These are phyloP conservation scores for Pythium insidiosum DNA, from an alignment of 352 stramenopile genomes.

Conservation along the genomic window DNA sequence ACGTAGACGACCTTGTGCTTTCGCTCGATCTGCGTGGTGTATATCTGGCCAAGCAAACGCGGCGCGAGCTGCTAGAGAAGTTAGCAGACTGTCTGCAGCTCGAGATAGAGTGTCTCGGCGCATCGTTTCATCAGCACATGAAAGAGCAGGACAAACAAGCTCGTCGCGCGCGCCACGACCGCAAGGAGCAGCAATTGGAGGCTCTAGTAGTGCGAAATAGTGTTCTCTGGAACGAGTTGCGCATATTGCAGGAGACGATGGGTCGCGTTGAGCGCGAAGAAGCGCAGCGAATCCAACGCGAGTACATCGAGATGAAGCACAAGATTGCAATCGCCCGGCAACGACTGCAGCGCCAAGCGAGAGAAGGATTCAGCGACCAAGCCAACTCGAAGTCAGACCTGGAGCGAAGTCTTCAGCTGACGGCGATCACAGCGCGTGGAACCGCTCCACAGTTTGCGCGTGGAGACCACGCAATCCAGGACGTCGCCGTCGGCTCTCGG, in stretches of 20 bases:
- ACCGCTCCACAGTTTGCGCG: too few species aligned
- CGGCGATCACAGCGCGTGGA: too few species aligned
- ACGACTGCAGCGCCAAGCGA: constrained; percentile 48
- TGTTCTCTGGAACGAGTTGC: constrained; percentile 41
- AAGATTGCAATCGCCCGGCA: constrained; percentile 42
- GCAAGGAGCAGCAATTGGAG: constrained; percentile 27
- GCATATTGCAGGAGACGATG: constrained; percentile 35
- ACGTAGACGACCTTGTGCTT: constrained; percentile 53
- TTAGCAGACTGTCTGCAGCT: constrained; percentile 49
- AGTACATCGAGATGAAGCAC: constrained; percentile 57
- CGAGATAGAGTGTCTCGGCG: constrained; percentile 59
- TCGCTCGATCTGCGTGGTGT: constrained; percentile 57
- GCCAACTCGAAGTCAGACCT: background rate
- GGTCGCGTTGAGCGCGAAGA: constrained; percentile 23
- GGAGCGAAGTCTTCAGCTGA: too few species aligned
- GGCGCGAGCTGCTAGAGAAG: constrained; percentile 42
- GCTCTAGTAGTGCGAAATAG: constrained; percentile 23
- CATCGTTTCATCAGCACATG: constrained; percentile 54
- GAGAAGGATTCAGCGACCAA: constrained; percentile 24
- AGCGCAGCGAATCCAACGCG: constrained; percentile 23
- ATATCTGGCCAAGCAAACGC: constrained; percentile 48
- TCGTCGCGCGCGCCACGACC: constrained; percentile 38
- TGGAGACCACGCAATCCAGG: constrained; percentile 41
- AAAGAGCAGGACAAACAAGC: constrained; percentile 58
- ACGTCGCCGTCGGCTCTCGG: constrained; percentile 54